These are phyloP conservation scores for Pichia sp. DNA, from an alignment of 1,139 yeast species.

Conservation along the genomic window DNA sequence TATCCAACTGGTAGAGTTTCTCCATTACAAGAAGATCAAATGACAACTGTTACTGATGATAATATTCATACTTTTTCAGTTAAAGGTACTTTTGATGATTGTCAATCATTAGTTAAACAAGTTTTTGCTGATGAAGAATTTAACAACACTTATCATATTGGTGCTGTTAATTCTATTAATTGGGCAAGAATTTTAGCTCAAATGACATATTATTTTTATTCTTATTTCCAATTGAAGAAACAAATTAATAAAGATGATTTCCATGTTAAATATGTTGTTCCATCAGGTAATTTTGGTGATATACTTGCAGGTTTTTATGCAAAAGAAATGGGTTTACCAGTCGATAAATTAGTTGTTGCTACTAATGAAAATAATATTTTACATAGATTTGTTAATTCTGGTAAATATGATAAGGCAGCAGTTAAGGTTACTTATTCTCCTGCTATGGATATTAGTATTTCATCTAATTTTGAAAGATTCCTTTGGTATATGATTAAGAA, in stretches of 20 bases:
- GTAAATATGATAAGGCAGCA: conserved; percentile 66
- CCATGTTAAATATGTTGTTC: conserved; percentile 81
- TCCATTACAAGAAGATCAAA: conserved; percentile 96
- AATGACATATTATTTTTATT: conserved; percentile 90
- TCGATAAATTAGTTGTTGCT: conserved; percentile 81
- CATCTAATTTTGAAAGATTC: conserved; percentile 93
- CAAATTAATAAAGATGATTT: conserved; percentile 32
- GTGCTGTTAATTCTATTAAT: conserved; percentile 96
- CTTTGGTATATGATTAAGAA: conserved; percentile 89
- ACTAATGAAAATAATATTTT: conserved; percentile 93
- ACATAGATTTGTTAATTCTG: conserved; percentile 84
- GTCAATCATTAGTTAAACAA: conserved; percentile 93
- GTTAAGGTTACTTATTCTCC: conserved; percentile 93
- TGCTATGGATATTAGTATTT: conserved; percentile 96
- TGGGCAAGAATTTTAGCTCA: conserved; percentile 99
- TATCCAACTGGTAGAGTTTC: conserved; percentile 98
- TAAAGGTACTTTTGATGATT: conserved; percentile 94
- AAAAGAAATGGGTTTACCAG: conserved; percentile 89
- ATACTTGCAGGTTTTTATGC: conserved; percentile 96
- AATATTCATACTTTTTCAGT: conserved; percentile 94
- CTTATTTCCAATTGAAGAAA: conserved; percentile 71
- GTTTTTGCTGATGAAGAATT: conserved; percentile 86
- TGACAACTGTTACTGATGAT: conserved; percentile 93
- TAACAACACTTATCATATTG: conserved; percentile 85
- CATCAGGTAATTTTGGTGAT: conserved; percentile 97